Evolutionary conservation across 441 rosid species (phyloP).

Genomic region (Kokia cookei): DNA sequence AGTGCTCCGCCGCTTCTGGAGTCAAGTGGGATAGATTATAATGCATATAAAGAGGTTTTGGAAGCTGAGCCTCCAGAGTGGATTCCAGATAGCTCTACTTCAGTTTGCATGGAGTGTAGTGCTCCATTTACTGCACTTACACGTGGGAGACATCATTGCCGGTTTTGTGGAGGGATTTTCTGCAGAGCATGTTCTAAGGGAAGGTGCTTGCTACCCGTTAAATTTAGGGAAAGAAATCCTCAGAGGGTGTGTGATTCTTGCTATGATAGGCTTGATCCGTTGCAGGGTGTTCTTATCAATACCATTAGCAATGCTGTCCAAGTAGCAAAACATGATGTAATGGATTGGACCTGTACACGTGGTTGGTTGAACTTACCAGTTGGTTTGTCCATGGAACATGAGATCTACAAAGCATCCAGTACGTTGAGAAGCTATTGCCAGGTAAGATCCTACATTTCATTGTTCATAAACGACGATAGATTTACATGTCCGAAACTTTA

Average conservation of each 20-base stretch:
- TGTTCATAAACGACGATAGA: not conserved
- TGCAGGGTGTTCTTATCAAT: slow-evolving; percentile 72
- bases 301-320: slow-evolving; percentile 88
- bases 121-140: slow-evolving; percentile 74
- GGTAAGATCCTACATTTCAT: slow-evolving; percentile 32
- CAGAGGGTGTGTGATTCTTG: slow-evolving; percentile 94
- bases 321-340: slow-evolving; percentile 89
- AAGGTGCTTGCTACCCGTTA: slow-evolving; percentile 71
- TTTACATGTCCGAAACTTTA: not conserved
- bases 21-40: slow-evolving; percentile 45
- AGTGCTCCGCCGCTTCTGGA: slow-evolving; percentile 95
- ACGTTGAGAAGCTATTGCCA: slow-evolving; percentile 73
- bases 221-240: slow-evolving; percentile 84
- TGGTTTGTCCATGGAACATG: slow-evolving; percentile 94
- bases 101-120: slow-evolving; percentile 77
- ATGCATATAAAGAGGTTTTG: slow-evolving; percentile 54
- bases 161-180: slow-evolving; percentile 91
- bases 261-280: slow-evolving; percentile 93
- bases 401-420: slow-evolving; percentile 87
- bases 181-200: slow-evolving; percentile 82
- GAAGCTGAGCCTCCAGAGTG: slow-evolving; percentile 95
- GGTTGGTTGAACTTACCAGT: slow-evolving; percentile 96
- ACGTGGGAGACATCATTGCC: slow-evolving; percentile 96
- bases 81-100: slow-evolving; percentile 84
- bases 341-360: slow-evolving; percentile 90